Evolutionary conservation across 2,329 filamentous ascomycete genomes (phyloP), one percentile per base, ranked within the genome.

Genomic region (Dactylellina parvicollis): DNA sequence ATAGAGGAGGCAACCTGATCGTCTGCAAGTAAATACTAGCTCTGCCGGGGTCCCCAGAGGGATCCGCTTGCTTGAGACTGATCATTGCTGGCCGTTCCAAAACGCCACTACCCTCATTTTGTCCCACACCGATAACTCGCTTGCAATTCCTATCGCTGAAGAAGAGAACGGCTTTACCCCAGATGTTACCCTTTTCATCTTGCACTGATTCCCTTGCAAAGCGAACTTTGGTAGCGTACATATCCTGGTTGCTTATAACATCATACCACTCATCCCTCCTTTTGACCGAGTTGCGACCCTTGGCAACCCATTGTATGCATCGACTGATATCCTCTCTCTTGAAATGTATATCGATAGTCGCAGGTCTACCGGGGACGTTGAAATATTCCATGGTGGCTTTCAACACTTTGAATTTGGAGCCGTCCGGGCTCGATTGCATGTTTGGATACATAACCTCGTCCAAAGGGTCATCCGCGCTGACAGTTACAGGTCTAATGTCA

Each of bases 11-110:
- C n/a, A 73, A 28, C 24, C 55, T 42, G 12, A 65, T 16, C 2
- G 54, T 60, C 12, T 73, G 69, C 16, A 73, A 42, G 22, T 73
- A 73, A 18, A 66, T 59, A 50, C 69, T 73, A 5, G 69, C 69
- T 52, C 69, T 36, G 9, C 69, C 69, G 30, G 50, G 69, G 18
- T 73, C 69, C 36, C 69, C 60, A 4, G 20, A 24, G 12, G 47
- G 44, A 47, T 66, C 60, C 3, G 60, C 69, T 18, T 73, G 69
- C 20, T 50, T 36, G 22, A 73, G 36, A 30, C 47, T 73, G 4
- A 65, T 26, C 4, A 61, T 7, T 7, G 55, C 69, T 10, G 60
- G 54, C 32, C 69, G 36, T 54, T 73, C 69, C 47, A 66, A 34
- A 10, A 66, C 52, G 26, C 69, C 69, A 2, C 34, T 40, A 14